A percentile compares a stretch with the other conserved stretches of the same genome.
phyloP scores from a whole-genome alignment of 441 rosid genomes.

The Capsella rubella region DNA sequence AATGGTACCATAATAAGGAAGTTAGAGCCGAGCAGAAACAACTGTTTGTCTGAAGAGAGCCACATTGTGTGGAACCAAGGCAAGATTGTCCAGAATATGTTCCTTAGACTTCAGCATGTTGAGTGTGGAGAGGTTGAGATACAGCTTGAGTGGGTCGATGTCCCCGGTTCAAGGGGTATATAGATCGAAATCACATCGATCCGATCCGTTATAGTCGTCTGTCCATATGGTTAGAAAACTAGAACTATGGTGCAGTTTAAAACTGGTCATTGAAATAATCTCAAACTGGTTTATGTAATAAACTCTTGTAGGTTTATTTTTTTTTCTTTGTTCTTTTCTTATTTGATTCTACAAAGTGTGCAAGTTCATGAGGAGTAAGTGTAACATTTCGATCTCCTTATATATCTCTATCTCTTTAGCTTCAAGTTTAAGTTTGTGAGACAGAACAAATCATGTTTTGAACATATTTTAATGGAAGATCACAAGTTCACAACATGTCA shows the following conservation, averaged over 20 bases:
- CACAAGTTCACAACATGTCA: too few species aligned
- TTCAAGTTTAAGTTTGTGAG: too few species aligned
- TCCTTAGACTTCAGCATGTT: conserved; percentile 58
- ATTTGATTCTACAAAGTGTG: neutral
- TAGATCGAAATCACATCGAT: conserved; percentile 15
- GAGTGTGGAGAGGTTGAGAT: conserved; percentile 59
- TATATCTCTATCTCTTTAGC: neutral
- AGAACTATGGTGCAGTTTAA: neutral
- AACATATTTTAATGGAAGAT: too few species aligned
- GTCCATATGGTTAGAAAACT: conserved; percentile 24
- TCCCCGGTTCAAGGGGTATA: conserved; percentile 71
- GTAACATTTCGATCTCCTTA: neutral
- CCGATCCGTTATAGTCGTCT: neutral
- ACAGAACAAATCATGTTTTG: too few species aligned
- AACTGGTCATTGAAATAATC: neutral
- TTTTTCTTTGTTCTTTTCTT: neutral
- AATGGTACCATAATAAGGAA: conserved; percentile 57
- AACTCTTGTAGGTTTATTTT: neutral
- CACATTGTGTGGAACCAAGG: conserved; percentile 52
- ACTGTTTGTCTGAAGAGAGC: conserved; percentile 66
- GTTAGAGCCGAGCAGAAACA: conserved; percentile 52
- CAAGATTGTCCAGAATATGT: conserved; percentile 63
- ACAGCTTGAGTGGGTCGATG: conserved; percentile 62
- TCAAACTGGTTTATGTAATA: conserved; percentile 15
- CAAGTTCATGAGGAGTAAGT: neutral